phyloP scores from a whole-genome alignment of 345 rosid species.

The Eucalyptus tenuipes region DNA sequence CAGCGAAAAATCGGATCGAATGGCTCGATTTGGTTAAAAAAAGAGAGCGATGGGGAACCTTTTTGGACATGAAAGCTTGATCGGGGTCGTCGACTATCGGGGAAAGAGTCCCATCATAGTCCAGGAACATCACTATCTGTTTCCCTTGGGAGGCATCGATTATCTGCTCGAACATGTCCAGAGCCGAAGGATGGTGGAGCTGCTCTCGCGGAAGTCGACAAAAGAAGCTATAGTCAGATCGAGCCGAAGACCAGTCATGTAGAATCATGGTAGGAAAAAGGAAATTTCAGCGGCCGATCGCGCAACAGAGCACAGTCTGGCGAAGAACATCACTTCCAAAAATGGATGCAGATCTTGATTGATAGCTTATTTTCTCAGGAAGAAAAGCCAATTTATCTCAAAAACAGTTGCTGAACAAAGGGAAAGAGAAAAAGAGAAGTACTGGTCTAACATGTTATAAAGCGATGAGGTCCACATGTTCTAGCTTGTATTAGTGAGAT shows the following conservation, averaged over 20 bases:
- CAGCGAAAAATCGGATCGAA: background rate
- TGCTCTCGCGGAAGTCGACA: constrained; percentile 3
- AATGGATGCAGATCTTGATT: background rate
- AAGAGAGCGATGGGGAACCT: constrained; percentile 17
- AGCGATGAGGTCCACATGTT: background rate
- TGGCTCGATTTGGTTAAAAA: background rate
- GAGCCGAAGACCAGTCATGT: background rate
- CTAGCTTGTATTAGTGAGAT: background rate
- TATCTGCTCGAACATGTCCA: constrained; percentile 60
- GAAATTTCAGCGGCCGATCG: background rate
- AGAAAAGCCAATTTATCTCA: background rate
- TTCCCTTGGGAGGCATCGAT: constrained; percentile 60
- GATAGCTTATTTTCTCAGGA: background rate
- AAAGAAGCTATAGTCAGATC: background rate
- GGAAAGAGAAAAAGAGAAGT: background rate
- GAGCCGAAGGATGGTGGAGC: constrained; percentile 76
- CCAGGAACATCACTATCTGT: constrained; percentile 85
- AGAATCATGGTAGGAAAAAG: background rate
- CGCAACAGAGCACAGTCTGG: background rate
- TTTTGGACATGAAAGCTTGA: constrained; percentile 80
- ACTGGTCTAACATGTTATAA: background rate
- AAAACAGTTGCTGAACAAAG: background rate
- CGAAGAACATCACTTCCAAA: background rate
- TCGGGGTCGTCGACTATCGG: constrained; percentile 95
- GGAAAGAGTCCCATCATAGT: constrained; percentile 93